Base-by-base conservation (phyloP, 352 stramenopile species). In the Globisporangium echinulatum region DNA sequence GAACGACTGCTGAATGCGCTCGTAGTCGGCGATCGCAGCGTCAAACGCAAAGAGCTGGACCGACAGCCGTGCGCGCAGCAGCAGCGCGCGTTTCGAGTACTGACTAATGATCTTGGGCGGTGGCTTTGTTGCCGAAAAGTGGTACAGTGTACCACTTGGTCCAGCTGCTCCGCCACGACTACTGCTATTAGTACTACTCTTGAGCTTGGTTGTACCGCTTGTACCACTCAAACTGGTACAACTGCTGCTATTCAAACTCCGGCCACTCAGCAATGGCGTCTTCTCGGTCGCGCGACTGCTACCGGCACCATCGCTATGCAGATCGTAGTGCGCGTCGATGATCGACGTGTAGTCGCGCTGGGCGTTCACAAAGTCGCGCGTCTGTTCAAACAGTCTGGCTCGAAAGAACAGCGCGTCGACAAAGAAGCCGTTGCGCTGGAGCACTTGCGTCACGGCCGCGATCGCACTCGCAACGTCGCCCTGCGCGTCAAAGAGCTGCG, bases 381-480 rank as follows among this genome's bases (percentile, higher is more conserved):
- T 42, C 7, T 78, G 58, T 36, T 85, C 77, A 56, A 74, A 84
- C 50, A 92, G 62, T 49, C 72, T 68, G 0, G 76, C 79, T 46
- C 82, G 68, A 33, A 90, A 64, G 54, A 88, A 87, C 19, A 92
- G 43, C 9, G 75, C 82, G 49, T 89, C 75, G n/a, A 92, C 66
- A 43, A 90, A 89, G 68, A 90, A 88, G 0, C 79, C 79, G 55
- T 79, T 92, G 7, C 76, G 52, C 50, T 74, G 56, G 36, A 92
- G 56, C 36, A 92, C 76, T 2, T 49, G 49, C 8, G 75, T 87
- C 17, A 90, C 66, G 63, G 87, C 78, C 3, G 69, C 64, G 42
- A 92, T 75, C 14, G 82, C 82, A 9, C 55, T 42, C 40, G 57
- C 59, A 0, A 75, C 58, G 40, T 87, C 66, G 33, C 65, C 64